phyloP scores from a whole-genome alignment of 495 filamentous ascomycete species.

The Saxophila tyrrhenica region DNA sequence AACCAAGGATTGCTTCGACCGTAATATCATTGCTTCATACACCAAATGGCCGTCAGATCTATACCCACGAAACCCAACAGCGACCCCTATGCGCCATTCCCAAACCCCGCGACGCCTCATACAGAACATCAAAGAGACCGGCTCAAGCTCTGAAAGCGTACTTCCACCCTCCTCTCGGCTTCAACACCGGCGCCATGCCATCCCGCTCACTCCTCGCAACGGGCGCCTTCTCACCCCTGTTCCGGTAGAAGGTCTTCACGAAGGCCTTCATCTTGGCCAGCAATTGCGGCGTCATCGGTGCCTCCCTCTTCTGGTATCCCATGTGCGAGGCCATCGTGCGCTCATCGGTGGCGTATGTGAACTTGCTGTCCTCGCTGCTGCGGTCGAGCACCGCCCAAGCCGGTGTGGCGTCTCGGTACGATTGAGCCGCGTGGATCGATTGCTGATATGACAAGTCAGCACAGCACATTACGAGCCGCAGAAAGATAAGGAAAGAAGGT shows the following conservation, averaged over 20 bases:
- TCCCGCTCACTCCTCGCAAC: not conserved
- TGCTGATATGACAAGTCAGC: not conserved
- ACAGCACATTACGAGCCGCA: not conserved
- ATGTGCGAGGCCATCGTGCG: constrained; percentile 7
- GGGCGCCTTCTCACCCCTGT: not conserved
- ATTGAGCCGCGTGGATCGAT: constrained; percentile 3
- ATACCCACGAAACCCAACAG: no score
- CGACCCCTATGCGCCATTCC: no score
- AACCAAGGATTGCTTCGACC: no score
- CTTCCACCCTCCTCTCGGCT: constrained; percentile 9
- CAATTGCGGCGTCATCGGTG: not conserved
- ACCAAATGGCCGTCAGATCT: no score
- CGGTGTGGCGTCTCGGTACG: constrained; percentile 10
- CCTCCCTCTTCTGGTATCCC: not conserved
- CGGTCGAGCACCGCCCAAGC: constrained; percentile 6
- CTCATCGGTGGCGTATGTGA: constrained; percentile 13
- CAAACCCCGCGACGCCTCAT: no score
- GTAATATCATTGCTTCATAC: no score
- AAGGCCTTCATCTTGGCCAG: constrained; percentile 3
- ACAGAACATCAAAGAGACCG: no score
- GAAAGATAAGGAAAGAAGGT: not conserved
- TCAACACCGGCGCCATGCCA: constrained; percentile 14
- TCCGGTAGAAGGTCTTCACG: not conserved
- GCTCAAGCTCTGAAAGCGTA: constrained; percentile 3
- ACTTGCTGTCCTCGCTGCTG: not conserved